Evolutionary conservation across 495 filamentous ascomycete species (phyloP), one percentile per base, ranked within the genome.

Genomic region (Cercophora samala): DNA sequence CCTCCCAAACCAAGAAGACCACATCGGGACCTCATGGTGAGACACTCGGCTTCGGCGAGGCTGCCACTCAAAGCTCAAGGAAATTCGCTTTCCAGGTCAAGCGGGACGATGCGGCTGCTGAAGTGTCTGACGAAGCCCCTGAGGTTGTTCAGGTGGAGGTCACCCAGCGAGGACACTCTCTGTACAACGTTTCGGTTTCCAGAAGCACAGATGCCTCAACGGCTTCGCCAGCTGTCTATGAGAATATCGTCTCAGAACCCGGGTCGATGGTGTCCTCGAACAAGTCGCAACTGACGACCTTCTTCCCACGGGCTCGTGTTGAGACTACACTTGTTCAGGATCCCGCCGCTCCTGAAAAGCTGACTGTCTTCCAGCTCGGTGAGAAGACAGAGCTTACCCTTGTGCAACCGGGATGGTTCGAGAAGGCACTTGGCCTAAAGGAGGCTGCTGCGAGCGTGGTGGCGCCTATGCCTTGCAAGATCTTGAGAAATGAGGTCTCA

Each of bases 391-490:
- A 90, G 29, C 77, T 98, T 17, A 80, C 80, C 1, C 78, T 91
- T 8, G 81, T 88, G 19, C 80, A 83, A 29, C 93, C 94, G 0
- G 82, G 80, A 8, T 98, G 93, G 93, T 88, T 89, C 69, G 91
- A 91, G 68, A 93, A 94, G 76, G 93, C 91, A 5, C 78, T 96
- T 11, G 94, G 93, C 1, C 78, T 91, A 67, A 93, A 91, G 74
- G 92, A 96, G 73, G 83, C 86, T 0, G 69, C 87, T 21, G 94
- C 94, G 66, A 95, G 89, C 73, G 93, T 98, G 17, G 79, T 64
- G 59, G 90, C 93, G 24, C 93, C 93, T 1, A 97, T 97, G 93
- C 93, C 93, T 13, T 97, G 93, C 78, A 97, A 97, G 80, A 87
- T 97, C 5, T 78, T 97, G 66, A 85, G 91, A 62, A 92, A 96